phyloP scores from a whole-genome alignment of 1,284 basidiomycete genomes.

The Cutaneotrichosporon cutaneum region DNA sequence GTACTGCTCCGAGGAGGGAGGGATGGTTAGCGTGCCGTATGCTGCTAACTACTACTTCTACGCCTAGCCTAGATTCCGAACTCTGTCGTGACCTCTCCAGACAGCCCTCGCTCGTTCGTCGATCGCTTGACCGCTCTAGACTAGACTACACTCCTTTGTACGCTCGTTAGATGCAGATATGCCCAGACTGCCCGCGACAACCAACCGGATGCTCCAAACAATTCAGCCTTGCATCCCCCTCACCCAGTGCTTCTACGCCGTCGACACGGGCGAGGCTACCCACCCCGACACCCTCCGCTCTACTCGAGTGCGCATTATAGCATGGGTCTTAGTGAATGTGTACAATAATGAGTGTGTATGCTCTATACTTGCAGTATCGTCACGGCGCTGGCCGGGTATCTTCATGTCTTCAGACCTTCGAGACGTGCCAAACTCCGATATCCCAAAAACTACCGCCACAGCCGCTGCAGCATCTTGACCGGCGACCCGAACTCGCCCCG shows the following conservation, averaged over 20 bases:
- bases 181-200: background rate
- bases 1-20: constrained; percentile 55
- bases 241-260: too few relatives aligned
- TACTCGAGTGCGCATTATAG: background rate
- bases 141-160: background rate
- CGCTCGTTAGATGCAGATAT: background rate
- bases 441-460: background rate
- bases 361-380: constrained; percentile 1
- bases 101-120: background rate
- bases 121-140: background rate
- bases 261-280: too few relatives aligned
- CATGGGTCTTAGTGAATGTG: constrained; percentile 4
- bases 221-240: too few relatives aligned
- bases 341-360: constrained; percentile 7
- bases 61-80: constrained; percentile 15
- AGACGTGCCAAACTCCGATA: background rate
- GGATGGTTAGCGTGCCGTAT: constrained; percentile 57
- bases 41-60: constrained; percentile 58
- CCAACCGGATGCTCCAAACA: too few relatives aligned
- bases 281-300: too few relatives aligned
- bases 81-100: background rate
- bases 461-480: background rate
- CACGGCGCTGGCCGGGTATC: background rate
- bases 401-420: background rate
- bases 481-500: background rate